Evolutionary conservation across 1,284 basidiomycete genomes (phyloP).

Genomic region (Leccinum variabile): DNA sequence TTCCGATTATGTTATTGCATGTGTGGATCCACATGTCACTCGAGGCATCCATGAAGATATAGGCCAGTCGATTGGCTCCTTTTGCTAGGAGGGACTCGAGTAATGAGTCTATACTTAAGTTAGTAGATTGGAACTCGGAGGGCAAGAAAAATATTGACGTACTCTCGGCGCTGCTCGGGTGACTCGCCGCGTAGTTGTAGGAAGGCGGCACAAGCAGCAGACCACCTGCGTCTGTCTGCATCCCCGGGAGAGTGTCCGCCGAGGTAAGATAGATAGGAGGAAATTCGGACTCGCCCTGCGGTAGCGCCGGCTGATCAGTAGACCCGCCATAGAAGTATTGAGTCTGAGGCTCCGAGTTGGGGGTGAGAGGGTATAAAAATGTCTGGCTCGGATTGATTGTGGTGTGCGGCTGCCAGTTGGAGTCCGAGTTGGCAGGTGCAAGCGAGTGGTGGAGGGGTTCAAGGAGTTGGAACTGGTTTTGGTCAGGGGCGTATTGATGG

Average conservation of each 20-base stretch:
- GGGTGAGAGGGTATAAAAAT: too few relatives aligned
- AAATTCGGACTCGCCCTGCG: not conserved
- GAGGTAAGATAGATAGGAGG: not conserved
- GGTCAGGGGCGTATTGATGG: too few relatives aligned
- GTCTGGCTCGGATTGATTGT: too few relatives aligned
- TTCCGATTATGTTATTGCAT: not conserved
- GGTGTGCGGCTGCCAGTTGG: too few relatives aligned
- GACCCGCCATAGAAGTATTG: too few relatives aligned
- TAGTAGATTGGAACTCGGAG: not conserved
- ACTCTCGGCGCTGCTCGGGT: not conserved
- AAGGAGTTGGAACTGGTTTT: too few relatives aligned
- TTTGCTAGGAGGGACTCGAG: not conserved
- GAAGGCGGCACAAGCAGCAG: not conserved
- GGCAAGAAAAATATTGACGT: too few relatives aligned
- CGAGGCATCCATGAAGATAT: not conserved
- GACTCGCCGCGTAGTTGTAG: not conserved
- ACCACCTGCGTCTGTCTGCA: not conserved
- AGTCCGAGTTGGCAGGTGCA: too few relatives aligned
- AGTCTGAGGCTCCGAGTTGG: too few relatives aligned
- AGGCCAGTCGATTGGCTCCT: not conserved
- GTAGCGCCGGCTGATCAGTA: not conserved
- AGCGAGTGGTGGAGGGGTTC: too few relatives aligned
- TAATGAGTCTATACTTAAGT: not conserved
- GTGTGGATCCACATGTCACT: not conserved
- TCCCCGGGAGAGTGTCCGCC: not conserved